A percentile compares a stretch with the other conserved stretches of the same genome.
phyloP scores from a whole-genome alignment of 495 filamentous ascomycete genomes.

The Tuber brumale region DNA sequence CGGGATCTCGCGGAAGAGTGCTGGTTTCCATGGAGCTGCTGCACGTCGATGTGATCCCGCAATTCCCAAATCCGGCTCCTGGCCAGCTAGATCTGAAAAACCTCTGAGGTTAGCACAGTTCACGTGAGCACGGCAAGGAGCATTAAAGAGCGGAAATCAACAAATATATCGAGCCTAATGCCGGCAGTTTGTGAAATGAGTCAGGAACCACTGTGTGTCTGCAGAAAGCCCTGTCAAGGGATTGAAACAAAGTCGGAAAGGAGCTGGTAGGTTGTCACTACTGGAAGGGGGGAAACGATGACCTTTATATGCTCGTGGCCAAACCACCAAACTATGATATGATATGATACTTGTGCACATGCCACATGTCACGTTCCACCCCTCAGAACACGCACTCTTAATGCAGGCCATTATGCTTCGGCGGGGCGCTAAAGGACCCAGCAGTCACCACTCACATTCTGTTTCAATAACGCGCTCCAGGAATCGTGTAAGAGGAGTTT shows the following conservation, averaged over 20 bases:
- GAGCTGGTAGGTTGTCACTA: background rate
- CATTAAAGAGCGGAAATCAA: background rate
- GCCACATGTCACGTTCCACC: background rate
- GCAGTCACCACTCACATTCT: background rate
- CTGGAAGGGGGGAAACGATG: background rate
- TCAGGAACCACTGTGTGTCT: background rate
- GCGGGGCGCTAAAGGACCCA: background rate
- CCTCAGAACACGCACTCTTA: background rate
- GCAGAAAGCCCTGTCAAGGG: background rate
- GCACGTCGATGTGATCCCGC: background rate
- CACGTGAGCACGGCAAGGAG: background rate
- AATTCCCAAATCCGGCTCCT: background rate
- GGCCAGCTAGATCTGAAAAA: background rate
- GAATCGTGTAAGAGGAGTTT: background rate
- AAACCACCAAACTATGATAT: background rate
- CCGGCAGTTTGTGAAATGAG: background rate
- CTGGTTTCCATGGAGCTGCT: background rate
- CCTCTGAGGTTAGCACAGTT: background rate
- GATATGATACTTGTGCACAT: background rate
- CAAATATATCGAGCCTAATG: background rate
- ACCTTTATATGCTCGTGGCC: background rate
- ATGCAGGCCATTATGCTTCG: background rate
- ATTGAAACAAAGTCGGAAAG: background rate
- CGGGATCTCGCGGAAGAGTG: background rate
- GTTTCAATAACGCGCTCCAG: background rate